These are phyloP conservation scores for Fusarium heterosporum DNA, from an alignment of 2,329 filamentous ascomycete genomes.

Conservation along the genomic window DNA sequence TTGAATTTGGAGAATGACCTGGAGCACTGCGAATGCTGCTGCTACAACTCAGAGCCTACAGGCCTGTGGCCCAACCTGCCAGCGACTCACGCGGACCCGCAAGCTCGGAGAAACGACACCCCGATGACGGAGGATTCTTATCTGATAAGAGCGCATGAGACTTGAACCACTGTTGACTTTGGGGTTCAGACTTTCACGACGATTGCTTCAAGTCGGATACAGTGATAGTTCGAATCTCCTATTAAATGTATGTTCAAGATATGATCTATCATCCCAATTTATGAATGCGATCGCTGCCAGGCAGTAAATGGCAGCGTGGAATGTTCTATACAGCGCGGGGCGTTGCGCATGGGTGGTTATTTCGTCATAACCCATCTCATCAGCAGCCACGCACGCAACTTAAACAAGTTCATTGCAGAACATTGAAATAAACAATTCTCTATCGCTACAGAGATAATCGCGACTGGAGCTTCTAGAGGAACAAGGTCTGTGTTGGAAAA, in stretches of 20 bases:
- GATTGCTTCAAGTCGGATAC: background rate
- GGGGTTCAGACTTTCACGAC: background rate
- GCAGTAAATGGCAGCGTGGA: background rate
- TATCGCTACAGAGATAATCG: background rate
- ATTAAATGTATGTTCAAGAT: too few species aligned
- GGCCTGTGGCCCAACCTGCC: background rate
- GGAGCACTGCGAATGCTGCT: conserved; percentile 36
- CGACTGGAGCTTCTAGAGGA: background rate
- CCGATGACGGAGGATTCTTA: conserved; percentile 43
- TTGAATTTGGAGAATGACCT: conserved; percentile 44
- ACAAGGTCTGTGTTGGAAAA: background rate
- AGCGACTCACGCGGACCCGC: conserved; percentile 29
- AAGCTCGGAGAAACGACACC: conserved; percentile 40
- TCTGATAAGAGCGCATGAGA: conserved; percentile 39
- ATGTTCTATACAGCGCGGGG: conserved; percentile 19
- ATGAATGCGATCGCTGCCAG: background rate
- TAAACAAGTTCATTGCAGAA: background rate
- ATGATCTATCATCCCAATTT: background rate
- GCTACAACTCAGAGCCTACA: conserved; percentile 25
- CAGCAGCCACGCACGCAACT: background rate
- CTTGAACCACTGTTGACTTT: conserved; percentile 6
- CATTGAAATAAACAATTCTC: background rate
- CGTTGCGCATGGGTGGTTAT: conserved; percentile 16
- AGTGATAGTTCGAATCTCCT: background rate
- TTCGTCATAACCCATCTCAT: conserved; percentile 41